A percentile compares a stretch with the other conserved stretches of the same genome.
Conservation (phyloP, 805 yeast genomes). For the Pichia manshurica region DNA sequence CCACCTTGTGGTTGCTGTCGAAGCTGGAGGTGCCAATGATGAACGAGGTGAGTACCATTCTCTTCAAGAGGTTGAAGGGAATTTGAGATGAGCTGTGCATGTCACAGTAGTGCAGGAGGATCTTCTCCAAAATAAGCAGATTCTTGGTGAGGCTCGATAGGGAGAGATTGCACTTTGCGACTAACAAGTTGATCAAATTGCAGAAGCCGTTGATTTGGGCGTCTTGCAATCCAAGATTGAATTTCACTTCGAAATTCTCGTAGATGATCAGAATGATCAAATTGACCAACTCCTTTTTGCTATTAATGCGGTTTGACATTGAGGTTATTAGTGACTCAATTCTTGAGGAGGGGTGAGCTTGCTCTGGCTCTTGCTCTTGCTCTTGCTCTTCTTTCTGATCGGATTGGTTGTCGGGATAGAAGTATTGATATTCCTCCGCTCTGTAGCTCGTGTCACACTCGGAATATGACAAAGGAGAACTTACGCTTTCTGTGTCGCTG, state of each 20-base stretch:
- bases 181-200: not conserved
- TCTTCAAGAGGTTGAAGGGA: constrained; percentile 5
- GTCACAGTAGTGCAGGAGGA: not conserved
- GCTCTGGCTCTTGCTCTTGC: not conserved
- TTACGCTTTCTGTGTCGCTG: not conserved
- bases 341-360: not conserved
- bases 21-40: constrained; percentile 10
- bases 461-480: constrained; percentile 5
- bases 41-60: constrained; percentile 14
- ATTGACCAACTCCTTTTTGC: constrained; percentile 7
- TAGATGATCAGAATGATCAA: constrained; percentile 3
- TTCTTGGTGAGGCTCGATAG: not conserved
- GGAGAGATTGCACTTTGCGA: constrained; percentile 1
- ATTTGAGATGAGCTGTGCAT: not conserved
- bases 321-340: too few relatives aligned
- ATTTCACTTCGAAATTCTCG: constrained; percentile 7
- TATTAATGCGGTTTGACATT: not conserved
- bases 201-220: not conserved
- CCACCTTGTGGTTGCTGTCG: not conserved
- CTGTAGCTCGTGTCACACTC: not conserved
- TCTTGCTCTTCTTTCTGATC: too few relatives aligned
- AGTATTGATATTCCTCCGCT: not conserved
- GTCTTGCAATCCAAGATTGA: not conserved
- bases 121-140: not conserved
- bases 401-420: not conserved